Conservation (phyloP, 495 filamentous ascomycete species). For the Penicillium arizonense region DNA sequence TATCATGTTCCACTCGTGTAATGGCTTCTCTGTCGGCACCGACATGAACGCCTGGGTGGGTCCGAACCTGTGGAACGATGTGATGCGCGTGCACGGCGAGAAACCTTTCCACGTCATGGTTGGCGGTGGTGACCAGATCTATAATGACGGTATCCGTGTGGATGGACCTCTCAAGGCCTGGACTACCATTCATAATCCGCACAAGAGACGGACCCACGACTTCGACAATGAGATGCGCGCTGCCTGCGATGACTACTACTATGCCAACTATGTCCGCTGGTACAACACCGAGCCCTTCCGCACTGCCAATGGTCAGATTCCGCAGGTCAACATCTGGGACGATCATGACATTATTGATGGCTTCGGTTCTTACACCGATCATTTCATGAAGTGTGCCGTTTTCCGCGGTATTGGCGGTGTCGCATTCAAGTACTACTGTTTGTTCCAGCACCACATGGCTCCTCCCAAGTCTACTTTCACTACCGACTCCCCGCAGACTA, state of each 20-base stretch:
- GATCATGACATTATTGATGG: conserved; percentile 92
- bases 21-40: conserved; percentile 92
- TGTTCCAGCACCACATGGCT: conserved; percentile 90
- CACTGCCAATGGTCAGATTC: conserved; percentile 78
- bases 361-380: conserved; percentile 88
- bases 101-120: conserved; percentile 93
- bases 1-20: conserved; percentile 94
- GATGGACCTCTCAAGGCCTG: conserved; percentile 74
- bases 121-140: conserved; percentile 94
- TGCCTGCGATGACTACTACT: conserved; percentile 86
- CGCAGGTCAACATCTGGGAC: conserved; percentile 94
- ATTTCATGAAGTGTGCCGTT: conserved; percentile 89
- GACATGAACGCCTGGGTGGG: conserved; percentile 84
- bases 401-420: conserved; percentile 89
- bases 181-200: conserved; percentile 79
- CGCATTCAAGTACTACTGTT: conserved; percentile 85
- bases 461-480: conserved; percentile 82
- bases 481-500: conserved; percentile 61
- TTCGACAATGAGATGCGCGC: conserved; percentile 72
- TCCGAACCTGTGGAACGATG: conserved; percentile 86
- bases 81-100: conserved; percentile 64
- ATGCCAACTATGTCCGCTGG: conserved; percentile 86
- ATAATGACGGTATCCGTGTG: conserved; percentile 87
- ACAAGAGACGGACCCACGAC: conserved; percentile 72
- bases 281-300: conserved; percentile 83